Percentiles rank a stretch among this genome's conserved stretches.
These are phyloP conservation scores for Sesbania bispinosa DNA, from an alignment of 306 rosid genomes.

Conservation along the genomic window DNA sequence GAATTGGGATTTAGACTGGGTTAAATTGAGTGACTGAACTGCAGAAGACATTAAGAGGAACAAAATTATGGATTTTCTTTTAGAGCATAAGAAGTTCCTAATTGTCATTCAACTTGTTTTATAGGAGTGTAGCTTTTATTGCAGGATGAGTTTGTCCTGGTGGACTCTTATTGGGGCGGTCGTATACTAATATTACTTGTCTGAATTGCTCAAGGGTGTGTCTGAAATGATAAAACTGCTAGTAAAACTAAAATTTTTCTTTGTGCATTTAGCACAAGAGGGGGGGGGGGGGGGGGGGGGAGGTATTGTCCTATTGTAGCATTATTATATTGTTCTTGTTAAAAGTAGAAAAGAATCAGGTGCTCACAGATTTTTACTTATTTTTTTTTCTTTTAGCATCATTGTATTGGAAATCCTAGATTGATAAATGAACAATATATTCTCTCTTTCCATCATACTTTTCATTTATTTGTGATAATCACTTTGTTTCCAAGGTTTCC, in stretches of 20 bases:
- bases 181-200: neutral
- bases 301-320: neutral
- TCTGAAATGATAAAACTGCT: neutral
- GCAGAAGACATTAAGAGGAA: neutral
- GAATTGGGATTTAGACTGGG: slow-evolving; percentile 28
- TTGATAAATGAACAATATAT: slow-evolving; percentile 1
- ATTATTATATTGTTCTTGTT: neutral
- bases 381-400: neutral
- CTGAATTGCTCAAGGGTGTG: neutral
- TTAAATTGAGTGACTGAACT: slow-evolving; percentile 23
- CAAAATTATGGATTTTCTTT: slow-evolving; percentile 5
- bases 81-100: neutral
- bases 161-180: neutral
- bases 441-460: neutral
- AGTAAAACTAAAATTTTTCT: neutral
- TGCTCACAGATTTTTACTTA: neutral
- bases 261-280: neutral
- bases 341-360: neutral
- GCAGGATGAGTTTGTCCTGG: neutral
- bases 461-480: slow-evolving; percentile 12
- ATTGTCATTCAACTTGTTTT: neutral
- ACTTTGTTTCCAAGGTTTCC: slow-evolving; percentile 20
- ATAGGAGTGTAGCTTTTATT: neutral
- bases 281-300: neutral
- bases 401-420: neutral